Conservation (phyloP, 495 filamentous ascomycete species). For the Xylaria venustula region DNA sequence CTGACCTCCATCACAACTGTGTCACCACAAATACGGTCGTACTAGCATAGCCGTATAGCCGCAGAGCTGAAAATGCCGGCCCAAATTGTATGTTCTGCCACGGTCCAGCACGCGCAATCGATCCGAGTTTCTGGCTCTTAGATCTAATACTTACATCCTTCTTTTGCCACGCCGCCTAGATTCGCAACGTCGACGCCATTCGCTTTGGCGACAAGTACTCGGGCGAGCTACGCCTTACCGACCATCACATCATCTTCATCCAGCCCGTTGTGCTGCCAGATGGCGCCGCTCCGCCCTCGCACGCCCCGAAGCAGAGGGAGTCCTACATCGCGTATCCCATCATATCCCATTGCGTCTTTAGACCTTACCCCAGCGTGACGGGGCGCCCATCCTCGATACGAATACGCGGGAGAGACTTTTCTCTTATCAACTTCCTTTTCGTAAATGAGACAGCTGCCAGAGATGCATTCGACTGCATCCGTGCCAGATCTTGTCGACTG, state of each 20-base stretch:
- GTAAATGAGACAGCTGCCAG: constrained; percentile 66
- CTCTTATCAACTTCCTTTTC: constrained; percentile 89
- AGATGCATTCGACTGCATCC: constrained; percentile 89
- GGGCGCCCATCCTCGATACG: constrained; percentile 79
- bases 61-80: constrained; percentile 1
- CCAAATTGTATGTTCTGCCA: constrained; percentile 11
- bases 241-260: constrained; percentile 30
- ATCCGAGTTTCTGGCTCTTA: background rate
- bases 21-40: too few species aligned
- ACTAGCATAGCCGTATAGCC: background rate
- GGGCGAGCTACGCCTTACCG: constrained; percentile 31
- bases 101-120: background rate
- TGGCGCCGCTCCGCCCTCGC: constrained; percentile 19
- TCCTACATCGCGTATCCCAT: constrained; percentile 94
- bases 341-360: constrained; percentile 70
- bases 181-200: constrained; percentile 31
- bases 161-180: constrained; percentile 17
- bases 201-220: constrained; percentile 31
- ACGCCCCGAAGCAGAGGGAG: constrained; percentile 59
- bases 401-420: constrained; percentile 88
- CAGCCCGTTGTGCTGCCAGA: constrained; percentile 19
- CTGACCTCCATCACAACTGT: too few species aligned
- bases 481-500: constrained; percentile 74
- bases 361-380: constrained; percentile 68
- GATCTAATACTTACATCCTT: background rate